Evolutionary conservation across 257 asterid species (phyloP).

Genomic region (Solanum medicagineum): DNA sequence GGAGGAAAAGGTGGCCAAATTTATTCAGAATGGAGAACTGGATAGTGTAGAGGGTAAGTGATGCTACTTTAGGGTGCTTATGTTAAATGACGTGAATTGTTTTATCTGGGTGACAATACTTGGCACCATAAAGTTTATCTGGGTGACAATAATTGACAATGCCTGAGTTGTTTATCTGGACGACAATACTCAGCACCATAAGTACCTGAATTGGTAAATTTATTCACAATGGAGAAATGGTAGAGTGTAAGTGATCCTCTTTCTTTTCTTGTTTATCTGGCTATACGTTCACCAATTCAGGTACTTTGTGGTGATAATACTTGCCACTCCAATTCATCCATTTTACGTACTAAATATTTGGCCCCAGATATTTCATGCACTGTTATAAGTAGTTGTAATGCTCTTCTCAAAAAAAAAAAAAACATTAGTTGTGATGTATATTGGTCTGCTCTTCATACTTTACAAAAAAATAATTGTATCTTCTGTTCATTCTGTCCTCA

Average conservation of each 20-base stretch:
- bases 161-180: not conserved
- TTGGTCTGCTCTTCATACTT: not conserved
- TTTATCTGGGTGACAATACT: not conserved
- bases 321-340: not conserved
- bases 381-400: not conserved
- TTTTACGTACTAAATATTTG: not conserved
- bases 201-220: conserved; percentile 11
- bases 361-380: not conserved
- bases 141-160: not conserved
- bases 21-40: conserved; percentile 61
- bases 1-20: conserved; percentile 27
- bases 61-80: not conserved
- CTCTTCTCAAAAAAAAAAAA: not conserved
- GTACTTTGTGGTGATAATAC: not conserved
- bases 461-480: not conserved
- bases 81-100: not conserved
- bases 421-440: not conserved
- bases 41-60: conserved; percentile 47
- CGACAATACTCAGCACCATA: not conserved
- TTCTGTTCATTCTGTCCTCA: not conserved
- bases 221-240: conserved; percentile 55
- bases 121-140: not conserved
- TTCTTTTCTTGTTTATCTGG: not conserved
- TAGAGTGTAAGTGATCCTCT: conserved; percentile 36
- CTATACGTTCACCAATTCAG: not conserved